Base-by-base conservation (phyloP, 805 yeast species). In the Kurtzmaniella fragi region DNA sequence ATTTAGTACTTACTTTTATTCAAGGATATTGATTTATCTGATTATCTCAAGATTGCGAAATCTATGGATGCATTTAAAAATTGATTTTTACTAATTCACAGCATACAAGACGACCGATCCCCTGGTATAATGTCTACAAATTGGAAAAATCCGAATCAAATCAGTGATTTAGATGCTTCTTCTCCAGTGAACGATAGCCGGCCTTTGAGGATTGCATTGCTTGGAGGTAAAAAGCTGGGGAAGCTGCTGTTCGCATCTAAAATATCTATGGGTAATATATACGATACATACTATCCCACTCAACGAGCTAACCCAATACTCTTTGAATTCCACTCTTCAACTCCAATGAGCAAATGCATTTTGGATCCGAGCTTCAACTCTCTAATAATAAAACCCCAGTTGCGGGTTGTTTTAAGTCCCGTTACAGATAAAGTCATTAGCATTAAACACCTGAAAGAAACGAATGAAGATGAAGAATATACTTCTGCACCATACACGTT, bases 281-380 rank as follows among this genome's bases (percentile, higher is more conserved):
- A 78, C 36, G 89, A 82, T 42, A 83, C 84, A 0, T 82, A 84
- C 54, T 84, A 84, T 49, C 95, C 93, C 4, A 84, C 91, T 3
- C 65, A 74, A 32, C 74, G 70, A 40, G 78, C 80, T 41, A 75
- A 75, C 3, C 77, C 87, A 17, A 65, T 78, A 41, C 54, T 83
- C 30, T 70, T 80, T 42, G 77, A 77, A 14, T 84, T 68, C 50
- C 56, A 52, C 5, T 80, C 90, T 0, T 50, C 41, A 3, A 37
- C 48, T 3, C 35, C 26, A 4, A 39, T 44, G 30, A 36, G 57
- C 3, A 42, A 57, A 11, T 29, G 42, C 3, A 40, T 61, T 3
- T 43, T 64, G n/a, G 64, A 61, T 36, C 58, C 55, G 12, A 32
- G 25, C 25, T 20, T 8, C 8, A 20, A 20, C 5, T 20, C 25